Base-by-base conservation (phyloP, 345 rosid species). In the Excoecaria agallocha region DNA sequence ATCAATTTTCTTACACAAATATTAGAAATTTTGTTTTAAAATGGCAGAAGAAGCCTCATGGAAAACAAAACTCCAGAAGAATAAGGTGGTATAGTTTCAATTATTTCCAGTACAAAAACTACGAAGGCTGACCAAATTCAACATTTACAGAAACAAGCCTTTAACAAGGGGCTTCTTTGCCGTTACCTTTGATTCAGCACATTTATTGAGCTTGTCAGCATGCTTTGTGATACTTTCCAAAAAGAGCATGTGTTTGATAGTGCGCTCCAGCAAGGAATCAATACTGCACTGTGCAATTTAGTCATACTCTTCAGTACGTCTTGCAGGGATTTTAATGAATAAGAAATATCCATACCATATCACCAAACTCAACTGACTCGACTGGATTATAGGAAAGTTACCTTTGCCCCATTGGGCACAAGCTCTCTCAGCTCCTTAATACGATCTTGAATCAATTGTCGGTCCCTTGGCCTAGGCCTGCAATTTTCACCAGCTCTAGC, bases 321-420 rank as follows among this genome's bases (percentile, higher is more conserved):
- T 63, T 41, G 50, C 12, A 38, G 5, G 30, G n/a, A 68, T 54
- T 68, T 75, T 38, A n/a, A 71, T 39, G 65, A 61, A 55, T 12
- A 8, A 49, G 38, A 74, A 77, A 35, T 19, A 17, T 41, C 69
- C 62, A 37, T 24, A 56, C 50, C 35, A 62, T 39, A 48, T 41
- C 15, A 52, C 11, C 57, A 54, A 54, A 66, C n/a, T n/a, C n/a
- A n/a, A n/a, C n/a, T n/a, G n/a, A n/a, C 25, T 66, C 43, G 66
- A 61, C 67, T 58, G 19, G 66, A 71, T n/a, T 19, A 73, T 68
- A 71, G 61, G 78, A 74, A 75, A 82, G 71, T 78, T 87, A 95
- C 99, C 99, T 95, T 95, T 45, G 97, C 86, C 66, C 98, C 98
- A 81, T 85, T 91, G 4, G 98, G 99, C 45, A 95, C 99, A 80